These are phyloP conservation scores for Fusarium palustre DNA, from an alignment of 2,329 filamentous ascomycete species.

Conservation along the genomic window DNA sequence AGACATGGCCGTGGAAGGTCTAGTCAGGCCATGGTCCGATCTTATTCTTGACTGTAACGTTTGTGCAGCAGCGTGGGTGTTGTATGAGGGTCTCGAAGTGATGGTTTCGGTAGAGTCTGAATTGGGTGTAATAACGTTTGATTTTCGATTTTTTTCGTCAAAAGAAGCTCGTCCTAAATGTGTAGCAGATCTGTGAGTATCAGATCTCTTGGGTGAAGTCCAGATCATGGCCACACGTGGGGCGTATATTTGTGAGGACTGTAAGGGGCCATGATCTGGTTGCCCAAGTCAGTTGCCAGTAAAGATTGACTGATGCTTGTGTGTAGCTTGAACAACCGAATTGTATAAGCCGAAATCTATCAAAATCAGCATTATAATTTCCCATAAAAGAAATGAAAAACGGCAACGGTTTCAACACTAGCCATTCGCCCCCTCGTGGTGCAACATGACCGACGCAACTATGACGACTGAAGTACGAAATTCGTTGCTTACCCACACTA, in stretches of 20 bases:
- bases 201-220: constrained; percentile 42
- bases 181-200: not conserved
- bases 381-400: not conserved
- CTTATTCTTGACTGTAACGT: constrained; percentile 7
- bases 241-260: constrained; percentile 38
- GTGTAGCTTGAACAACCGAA: constrained; percentile 86
- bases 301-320: constrained; percentile 84
- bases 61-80: constrained; percentile 2
- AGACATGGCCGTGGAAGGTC: constrained; percentile 35
- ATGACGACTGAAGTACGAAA: constrained; percentile 38
- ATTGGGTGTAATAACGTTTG: constrained; percentile 18
- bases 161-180: constrained; percentile 15
- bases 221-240: constrained; percentile 57
- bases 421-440: not conserved
- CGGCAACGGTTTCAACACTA: not conserved
- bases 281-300: constrained; percentile 57
- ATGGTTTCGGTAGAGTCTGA: constrained; percentile 9
- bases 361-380: not conserved
- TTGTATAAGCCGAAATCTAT: constrained; percentile 81
- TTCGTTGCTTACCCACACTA: constrained; percentile 70
- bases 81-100: constrained; percentile 13
- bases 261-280: constrained; percentile 46
- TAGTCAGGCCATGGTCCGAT: constrained; percentile 16
- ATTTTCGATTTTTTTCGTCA: constrained; percentile 13
- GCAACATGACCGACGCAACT: not conserved